A percentile compares a stretch with the other conserved stretches of the same genome.
Evolutionary conservation across 306 rosid species (phyloP).

Genomic region (Vicia villosa): DNA sequence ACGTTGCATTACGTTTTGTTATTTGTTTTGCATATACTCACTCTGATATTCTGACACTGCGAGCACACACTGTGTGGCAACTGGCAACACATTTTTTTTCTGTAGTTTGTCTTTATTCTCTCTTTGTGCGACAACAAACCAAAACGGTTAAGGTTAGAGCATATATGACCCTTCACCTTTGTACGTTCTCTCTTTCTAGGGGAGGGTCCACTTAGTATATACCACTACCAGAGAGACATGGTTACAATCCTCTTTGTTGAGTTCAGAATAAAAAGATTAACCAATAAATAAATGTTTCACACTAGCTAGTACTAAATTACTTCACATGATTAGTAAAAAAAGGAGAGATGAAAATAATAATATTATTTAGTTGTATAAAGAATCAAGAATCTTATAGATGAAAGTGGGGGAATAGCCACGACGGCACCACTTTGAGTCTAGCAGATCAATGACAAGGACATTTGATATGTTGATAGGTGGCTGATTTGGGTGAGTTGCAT

Average conservation of each 20-base stretch:
- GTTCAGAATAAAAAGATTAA: neutral
- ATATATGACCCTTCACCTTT: neutral
- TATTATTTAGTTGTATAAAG: too few relatives aligned
- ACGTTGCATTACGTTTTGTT: too few relatives aligned
- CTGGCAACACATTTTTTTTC: neutral
- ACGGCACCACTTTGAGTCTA: neutral
- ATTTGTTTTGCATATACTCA: too few relatives aligned
- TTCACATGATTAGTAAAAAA: neutral
- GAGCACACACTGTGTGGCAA: neutral
- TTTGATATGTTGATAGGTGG: conserved; percentile 32
- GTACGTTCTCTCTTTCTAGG: neutral
- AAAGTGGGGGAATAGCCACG: neutral
- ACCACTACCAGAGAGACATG: neutral
- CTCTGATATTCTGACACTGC: too few relatives aligned
- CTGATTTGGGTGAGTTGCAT: neutral
- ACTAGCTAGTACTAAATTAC: neutral
- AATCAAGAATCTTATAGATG: neutral
- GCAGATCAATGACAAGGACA: conserved; percentile 4
- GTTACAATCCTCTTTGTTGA: neutral
- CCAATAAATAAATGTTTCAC: too few relatives aligned
- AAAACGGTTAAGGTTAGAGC: neutral
- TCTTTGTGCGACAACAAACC: neutral
- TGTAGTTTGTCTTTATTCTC: neutral
- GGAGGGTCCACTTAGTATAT: neutral
- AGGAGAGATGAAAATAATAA: too few relatives aligned